These are phyloP conservation scores for Excoecaria agallocha DNA, from an alignment of 345 rosid species.

Conservation along the genomic window DNA sequence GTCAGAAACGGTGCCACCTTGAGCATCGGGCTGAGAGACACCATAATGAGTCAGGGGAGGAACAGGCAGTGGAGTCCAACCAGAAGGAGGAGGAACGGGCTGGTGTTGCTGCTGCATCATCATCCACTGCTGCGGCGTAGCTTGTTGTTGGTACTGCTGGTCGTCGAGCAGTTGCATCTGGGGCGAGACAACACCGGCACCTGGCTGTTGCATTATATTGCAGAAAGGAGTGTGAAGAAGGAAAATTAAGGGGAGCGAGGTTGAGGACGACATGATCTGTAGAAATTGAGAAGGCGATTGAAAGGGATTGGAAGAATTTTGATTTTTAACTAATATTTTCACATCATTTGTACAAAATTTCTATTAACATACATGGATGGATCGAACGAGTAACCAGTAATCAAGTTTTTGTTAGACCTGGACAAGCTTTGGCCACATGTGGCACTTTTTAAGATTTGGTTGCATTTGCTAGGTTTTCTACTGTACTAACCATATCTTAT, in stretches of 20 bases:
- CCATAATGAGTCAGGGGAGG: constrained; percentile 54
- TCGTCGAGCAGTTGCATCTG: constrained; percentile 18
- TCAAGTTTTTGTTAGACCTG: constrained; percentile 34
- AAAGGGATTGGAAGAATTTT: background rate
- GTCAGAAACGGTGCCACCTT: constrained; percentile 10
- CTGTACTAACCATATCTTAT: constrained; percentile 28
- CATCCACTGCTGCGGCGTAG: constrained; percentile 55
- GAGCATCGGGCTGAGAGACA: constrained; percentile 7
- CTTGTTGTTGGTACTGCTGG: constrained; percentile 45
- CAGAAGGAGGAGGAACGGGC: constrained; percentile 72
- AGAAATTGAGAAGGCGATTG: background rate
- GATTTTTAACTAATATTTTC: no score
- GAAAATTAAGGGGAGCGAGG: background rate
- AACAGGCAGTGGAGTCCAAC: constrained; percentile 74
- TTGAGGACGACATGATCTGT: background rate
- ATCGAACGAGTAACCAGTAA: constrained; percentile 22
- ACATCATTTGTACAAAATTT: no score
- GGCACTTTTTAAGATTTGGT: constrained; percentile 19
- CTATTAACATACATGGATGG: background rate
- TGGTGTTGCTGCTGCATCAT: constrained; percentile 51
- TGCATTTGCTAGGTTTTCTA: constrained; percentile 22
- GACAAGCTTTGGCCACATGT: constrained; percentile 46
- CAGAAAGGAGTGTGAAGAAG: background rate
- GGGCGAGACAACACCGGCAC: constrained; percentile 42
- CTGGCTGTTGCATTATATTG: constrained; percentile 78